Evolutionary conservation across 192 early-diverging fungal genomes (phyloP), one percentile per base, ranked within the genome.

Genomic region (Linnemannia zychae): DNA sequence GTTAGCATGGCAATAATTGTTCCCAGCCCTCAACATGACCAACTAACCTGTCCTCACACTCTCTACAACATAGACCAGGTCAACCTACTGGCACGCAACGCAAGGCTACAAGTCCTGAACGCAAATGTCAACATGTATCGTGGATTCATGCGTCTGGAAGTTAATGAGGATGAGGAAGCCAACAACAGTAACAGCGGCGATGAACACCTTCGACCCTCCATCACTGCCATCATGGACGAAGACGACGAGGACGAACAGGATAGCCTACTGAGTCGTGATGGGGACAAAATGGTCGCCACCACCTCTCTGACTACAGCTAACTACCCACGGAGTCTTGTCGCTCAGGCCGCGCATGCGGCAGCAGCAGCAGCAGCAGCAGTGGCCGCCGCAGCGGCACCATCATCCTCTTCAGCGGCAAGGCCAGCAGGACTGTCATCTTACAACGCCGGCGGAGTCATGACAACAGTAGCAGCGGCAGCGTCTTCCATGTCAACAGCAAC

Each of bases 111-210:
- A 33, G 28, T 85, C 18, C 28, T 76, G 38, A 85, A 85, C 17
- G 83, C 69, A 7, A 67, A 71, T 44, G 83, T 85, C 22, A 85
- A 85, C 33, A 85, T 85, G 83, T 79, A 85, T 34, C 77, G 83
- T 46, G 83, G 83, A 53, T 85, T 85, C 49, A 85, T 85, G 83
- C 77, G 83, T 33, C 77, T 85, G 5, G 77, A 85, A 47, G 83
- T 85, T 28, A 57, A 85, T n/a, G 83, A 85, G 28, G 83, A 85
- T 13, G 83, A 85, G 0, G 82, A 75, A 3, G 16, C 18, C 28
- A 65, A 60, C 52, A 74, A 50, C 24, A 71, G 34, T 31, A 36
- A 22, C 48, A 47, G 44, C 49, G 65, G 47, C 34, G 44, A 44
- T 15, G 22, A 38, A 24, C 18, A 33, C 7, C 66, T 28, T 1